Percentiles rank a stretch among this genome's conserved stretches.
These are phyloP conservation scores for Mycena rosella DNA, from an alignment of 768 basidiomycete species.

Conservation along the genomic window DNA sequence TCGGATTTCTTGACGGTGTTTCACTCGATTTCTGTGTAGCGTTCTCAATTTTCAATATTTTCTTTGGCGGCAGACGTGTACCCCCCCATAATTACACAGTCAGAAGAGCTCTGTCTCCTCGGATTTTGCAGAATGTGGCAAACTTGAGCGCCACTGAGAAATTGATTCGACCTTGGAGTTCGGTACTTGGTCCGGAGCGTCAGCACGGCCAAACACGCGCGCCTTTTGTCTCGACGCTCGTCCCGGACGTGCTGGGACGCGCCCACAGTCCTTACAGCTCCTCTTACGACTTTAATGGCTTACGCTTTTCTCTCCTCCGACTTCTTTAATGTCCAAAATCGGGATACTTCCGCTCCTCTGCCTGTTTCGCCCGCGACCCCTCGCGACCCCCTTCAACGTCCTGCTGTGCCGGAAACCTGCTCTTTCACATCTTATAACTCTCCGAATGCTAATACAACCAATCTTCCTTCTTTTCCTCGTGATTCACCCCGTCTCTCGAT, in stretches of 20 bases:
- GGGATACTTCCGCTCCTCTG: not conserved
- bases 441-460: not conserved
- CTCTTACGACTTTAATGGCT: not conserved
- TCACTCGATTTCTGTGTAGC: conserved; percentile 2
- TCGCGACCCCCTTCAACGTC: not conserved
- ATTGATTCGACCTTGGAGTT: not conserved
- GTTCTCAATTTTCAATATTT: not conserved
- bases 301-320: not conserved
- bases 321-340: not conserved
- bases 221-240: too few relatives aligned
- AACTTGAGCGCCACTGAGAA: not conserved
- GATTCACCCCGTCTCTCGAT: not conserved
- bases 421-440: not conserved
- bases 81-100: not conserved
- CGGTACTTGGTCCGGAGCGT: not conserved
- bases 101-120: not conserved
- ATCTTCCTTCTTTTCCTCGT: not conserved
- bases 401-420: not conserved
- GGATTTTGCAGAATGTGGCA: not conserved
- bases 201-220: conserved; percentile 13
- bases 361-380: not conserved
- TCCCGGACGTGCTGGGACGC: conserved; percentile 4
- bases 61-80: not conserved
- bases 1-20: not conserved
- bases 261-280: not conserved